Conservation (phyloP, 345 rosid genomes). For the Gossypium anomalum region DNA sequence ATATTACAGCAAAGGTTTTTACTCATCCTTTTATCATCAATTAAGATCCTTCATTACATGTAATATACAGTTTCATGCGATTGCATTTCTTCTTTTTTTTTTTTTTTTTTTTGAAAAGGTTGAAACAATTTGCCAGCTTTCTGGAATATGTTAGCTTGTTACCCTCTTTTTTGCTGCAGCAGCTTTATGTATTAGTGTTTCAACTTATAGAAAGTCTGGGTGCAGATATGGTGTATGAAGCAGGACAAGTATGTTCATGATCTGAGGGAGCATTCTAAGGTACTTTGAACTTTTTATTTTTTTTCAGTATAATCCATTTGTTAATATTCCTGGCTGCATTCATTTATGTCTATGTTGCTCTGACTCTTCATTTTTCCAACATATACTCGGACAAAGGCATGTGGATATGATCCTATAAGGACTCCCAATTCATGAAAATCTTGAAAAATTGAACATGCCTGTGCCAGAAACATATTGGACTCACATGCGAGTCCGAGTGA, state of each 20-base stretch:
- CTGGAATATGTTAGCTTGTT: background rate
- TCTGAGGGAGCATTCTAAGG: conserved; percentile 75
- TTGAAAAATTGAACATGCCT: background rate
- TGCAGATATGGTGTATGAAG: conserved; percentile 83
- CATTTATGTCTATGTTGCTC: background rate
- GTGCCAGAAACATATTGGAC: background rate
- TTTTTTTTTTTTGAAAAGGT: too few species aligned
- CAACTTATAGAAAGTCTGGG: conserved; percentile 15
- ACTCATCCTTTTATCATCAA: conserved; percentile 45
- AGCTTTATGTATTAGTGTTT: background rate
- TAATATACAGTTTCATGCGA: too few species aligned
- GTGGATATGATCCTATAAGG: background rate
- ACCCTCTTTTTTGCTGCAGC: background rate
- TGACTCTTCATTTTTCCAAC: background rate
- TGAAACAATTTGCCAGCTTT: background rate
- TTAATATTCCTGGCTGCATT: background rate
- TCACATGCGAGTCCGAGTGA: background rate
- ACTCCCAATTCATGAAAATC: background rate
- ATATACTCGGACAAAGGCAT: background rate
- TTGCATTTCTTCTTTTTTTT: too few species aligned
- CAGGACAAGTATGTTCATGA: conserved; percentile 75
- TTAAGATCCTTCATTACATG: conserved; percentile 26
- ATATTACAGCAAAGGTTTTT: conserved; percentile 82
- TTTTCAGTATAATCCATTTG: background rate
- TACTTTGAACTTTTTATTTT: conserved; percentile 13